These are phyloP conservation scores for Pseudogymnoascus destructans DNA, from an alignment of 2,329 filamentous ascomycete species.

Conservation along the genomic window DNA sequence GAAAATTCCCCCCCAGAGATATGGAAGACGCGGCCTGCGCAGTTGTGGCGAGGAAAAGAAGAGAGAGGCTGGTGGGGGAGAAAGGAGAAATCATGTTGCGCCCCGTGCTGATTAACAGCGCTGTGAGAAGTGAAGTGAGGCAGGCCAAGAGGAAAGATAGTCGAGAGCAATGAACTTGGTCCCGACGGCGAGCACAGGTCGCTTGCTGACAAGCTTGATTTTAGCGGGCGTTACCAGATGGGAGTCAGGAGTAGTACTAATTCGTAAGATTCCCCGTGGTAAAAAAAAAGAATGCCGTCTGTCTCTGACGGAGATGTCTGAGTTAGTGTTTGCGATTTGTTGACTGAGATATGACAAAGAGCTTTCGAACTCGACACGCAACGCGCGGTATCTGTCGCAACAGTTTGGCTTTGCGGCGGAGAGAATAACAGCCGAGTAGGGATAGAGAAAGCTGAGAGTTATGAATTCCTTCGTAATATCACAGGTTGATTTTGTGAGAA, in stretches of 20 bases:
- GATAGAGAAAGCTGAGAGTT: neutral
- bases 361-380: neutral
- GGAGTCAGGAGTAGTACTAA: neutral
- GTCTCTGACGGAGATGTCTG: neutral
- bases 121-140: neutral
- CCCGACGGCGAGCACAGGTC: neutral
- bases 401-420: neutral
- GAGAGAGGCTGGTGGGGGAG: neutral
- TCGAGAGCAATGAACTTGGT: neutral
- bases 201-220: slow-evolving; percentile 6
- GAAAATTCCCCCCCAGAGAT: slow-evolving; percentile 9
- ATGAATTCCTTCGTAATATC: neutral
- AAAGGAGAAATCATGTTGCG: neutral
- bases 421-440: neutral
- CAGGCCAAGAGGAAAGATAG: neutral
- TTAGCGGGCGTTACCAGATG: neutral
- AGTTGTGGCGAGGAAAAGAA: neutral
- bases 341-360: neutral
- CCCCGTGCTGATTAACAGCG: neutral
- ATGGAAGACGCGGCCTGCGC: neutral
- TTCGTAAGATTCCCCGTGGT: neutral
- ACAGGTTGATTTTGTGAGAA: neutral
- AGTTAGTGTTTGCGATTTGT: neutral
- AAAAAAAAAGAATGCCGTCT: neutral
- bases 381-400: neutral